A percentile compares a stretch with the other conserved stretches of the same genome.
Evolutionary conservation across 345 rosid species (phyloP).

Genomic region (Eucalyptus curtisii): DNA sequence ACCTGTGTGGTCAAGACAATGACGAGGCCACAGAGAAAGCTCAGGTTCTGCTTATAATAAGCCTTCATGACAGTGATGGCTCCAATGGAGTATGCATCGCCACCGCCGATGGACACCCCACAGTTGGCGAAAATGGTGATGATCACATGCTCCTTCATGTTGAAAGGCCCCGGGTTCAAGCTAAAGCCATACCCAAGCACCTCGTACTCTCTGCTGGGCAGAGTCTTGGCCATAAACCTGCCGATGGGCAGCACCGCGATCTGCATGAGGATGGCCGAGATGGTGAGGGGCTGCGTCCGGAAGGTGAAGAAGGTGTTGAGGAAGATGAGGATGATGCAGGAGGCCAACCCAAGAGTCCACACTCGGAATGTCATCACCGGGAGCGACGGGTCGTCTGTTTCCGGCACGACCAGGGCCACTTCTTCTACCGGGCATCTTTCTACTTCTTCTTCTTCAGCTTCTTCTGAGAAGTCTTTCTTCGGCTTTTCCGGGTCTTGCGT

Average conservation of each 20-base stretch:
- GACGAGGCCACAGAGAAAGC: constrained; percentile 60
- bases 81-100: constrained; percentile 85
- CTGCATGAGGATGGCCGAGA: constrained; percentile 90
- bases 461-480: not conserved
- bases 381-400: constrained; percentile 76
- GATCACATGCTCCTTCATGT: constrained; percentile 91
- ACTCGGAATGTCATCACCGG: constrained; percentile 92
- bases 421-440: constrained; percentile 66
- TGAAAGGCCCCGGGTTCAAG: constrained; percentile 89
- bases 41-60: constrained; percentile 73
- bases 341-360: constrained; percentile 66
- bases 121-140: constrained; percentile 90
- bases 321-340: constrained; percentile 69
- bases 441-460: constrained; percentile 10
- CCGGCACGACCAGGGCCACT: constrained; percentile 82
- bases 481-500: not conserved
- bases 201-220: constrained; percentile 32
- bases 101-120: constrained; percentile 75
- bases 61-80: constrained; percentile 95
- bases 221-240: constrained; percentile 64
- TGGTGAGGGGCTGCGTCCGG: constrained; percentile 82
- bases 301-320: constrained; percentile 95
- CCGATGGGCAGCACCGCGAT: constrained; percentile 84
- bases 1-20: constrained; percentile 93
- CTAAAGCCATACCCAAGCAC: constrained; percentile 36